Percentiles rank a stretch among this genome's conserved stretches.
Evolutionary conservation across 352 stramenopile genomes (phyloP).

Genomic region (Phytophthora citrophthora): DNA sequence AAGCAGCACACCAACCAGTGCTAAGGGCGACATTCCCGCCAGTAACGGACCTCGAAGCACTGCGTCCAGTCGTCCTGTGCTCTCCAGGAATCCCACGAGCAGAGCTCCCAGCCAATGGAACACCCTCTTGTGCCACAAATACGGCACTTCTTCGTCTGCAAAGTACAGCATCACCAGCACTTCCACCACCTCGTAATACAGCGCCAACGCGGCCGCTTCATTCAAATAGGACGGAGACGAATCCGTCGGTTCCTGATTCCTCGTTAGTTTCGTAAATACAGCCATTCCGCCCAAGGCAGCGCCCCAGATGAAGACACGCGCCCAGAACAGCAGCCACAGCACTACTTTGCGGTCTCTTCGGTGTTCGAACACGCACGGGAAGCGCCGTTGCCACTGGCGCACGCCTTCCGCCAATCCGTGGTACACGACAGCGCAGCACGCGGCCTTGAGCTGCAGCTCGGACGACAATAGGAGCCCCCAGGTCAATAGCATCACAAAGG

Average conservation of each 20-base stretch:
- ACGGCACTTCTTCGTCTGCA: slow-evolving; percentile 44
- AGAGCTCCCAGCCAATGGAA: slow-evolving; percentile 45
- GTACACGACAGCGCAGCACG: slow-evolving; percentile 51
- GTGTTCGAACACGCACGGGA: slow-evolving; percentile 41
- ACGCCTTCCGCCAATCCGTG: slow-evolving; percentile 46
- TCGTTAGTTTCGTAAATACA: slow-evolving; percentile 5
- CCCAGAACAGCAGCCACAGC: slow-evolving; percentile 61
- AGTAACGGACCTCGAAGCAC: slow-evolving; percentile 28
- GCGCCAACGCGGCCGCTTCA: slow-evolving; percentile 22
- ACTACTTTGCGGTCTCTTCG: slow-evolving; percentile 44
- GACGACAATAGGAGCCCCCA: slow-evolving; percentile 44
- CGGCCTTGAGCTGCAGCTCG: slow-evolving; percentile 50
- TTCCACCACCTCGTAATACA: slow-evolving; percentile 60
- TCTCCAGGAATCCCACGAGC: slow-evolving; percentile 39
- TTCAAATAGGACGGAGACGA: slow-evolving; percentile 7
- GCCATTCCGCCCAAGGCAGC: slow-evolving; percentile 45
- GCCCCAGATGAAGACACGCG: slow-evolving; percentile 71
- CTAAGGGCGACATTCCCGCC: slow-evolving; percentile 31
- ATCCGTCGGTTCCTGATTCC: neutral
- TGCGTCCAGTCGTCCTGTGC: slow-evolving; percentile 24
- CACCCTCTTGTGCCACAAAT: slow-evolving; percentile 49
- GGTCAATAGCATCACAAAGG: slow-evolving; percentile 40
- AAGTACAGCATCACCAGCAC: slow-evolving; percentile 69
- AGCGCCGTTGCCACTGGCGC: slow-evolving; percentile 42
- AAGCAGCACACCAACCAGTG: slow-evolving; percentile 42